Evolutionary conservation across 2,329 filamentous ascomycete genomes (phyloP), one percentile per base, ranked within the genome.

Genomic region (Aspergillus sp.): DNA sequence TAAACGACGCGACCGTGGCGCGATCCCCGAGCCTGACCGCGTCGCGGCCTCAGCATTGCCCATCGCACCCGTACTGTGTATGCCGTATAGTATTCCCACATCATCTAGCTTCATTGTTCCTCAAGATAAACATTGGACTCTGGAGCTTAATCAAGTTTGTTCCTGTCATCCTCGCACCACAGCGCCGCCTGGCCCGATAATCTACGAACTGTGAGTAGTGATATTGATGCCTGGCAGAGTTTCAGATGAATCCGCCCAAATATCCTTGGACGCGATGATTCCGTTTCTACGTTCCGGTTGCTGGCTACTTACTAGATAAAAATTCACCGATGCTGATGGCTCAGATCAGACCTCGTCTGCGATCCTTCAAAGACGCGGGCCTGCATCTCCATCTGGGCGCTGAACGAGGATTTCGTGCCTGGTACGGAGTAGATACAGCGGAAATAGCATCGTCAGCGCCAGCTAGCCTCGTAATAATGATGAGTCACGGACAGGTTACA

Each of bases 1-100:
- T 61, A 19, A 19, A 43, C 1, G 43, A n/a, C 57, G 15, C 50
- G 54, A 22, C 50, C 49, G 54, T 58, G 47, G 43, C 54, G 52
- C 34, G 9, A 15, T 41, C 5, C 15, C 13, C 34, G 11, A 15
- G 34, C 15, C 9, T 13, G 11, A 41, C 34, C 9, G 15, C 13
- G 11, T 15, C 34, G 15, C 34, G 34, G 11, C 13, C 34, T 15
- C 11, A 15, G 34, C 34, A 5, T 41, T 11, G 34, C 9, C 15
- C 11, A 41, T 41, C 34, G 11, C 15, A 11, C 2, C 4, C 34
- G 11, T 13, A 15, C 34, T 13, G 5, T 11, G 34, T 13, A 41
- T 28, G 34, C 5, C 34, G 11, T 13, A 15, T 15, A 41, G 34
- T 41, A 41, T 41, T 41, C 11, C 9, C 13, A 4, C 4, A 15